These are phyloP conservation scores for Plasmodium reichenowi DNA, from an alignment of 169 alveolate species.

Conservation along the genomic window DNA sequence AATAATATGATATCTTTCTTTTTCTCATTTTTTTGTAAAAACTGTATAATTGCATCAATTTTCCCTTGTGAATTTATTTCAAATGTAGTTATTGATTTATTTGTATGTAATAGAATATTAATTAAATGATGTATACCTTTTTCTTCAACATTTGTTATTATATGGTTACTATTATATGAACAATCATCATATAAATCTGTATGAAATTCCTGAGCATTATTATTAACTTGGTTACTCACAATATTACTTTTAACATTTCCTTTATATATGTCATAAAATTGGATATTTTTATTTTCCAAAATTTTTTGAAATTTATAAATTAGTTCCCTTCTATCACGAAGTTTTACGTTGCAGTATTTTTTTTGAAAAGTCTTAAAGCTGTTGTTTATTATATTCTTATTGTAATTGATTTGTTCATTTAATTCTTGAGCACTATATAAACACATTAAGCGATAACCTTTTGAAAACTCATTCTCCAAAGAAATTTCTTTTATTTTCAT, in stretches of 20 bases:
- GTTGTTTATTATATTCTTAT: constrained; percentile 9
- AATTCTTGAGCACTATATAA: constrained; percentile 30
- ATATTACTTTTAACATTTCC: too few species aligned
- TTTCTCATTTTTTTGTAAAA: constrained; percentile 8
- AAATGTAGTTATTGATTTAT: constrained; percentile 30
- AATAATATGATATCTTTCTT: neutral
- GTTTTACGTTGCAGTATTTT: neutral
- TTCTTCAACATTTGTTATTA: neutral
- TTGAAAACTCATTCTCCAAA: constrained; percentile 16
- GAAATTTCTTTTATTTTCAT: too few species aligned
- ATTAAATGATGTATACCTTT: neutral
- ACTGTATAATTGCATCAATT: constrained; percentile 16
- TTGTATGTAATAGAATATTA: constrained; percentile 4
- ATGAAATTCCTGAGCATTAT: too few species aligned
- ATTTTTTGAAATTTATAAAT: constrained; percentile 1
- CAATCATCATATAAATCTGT: too few species aligned
- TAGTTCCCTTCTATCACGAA: constrained; percentile 24
- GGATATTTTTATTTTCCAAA: neutral
- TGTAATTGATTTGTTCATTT: constrained; percentile 10
- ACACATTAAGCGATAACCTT: constrained; percentile 10
- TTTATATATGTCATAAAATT: too few species aligned
- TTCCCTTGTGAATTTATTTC: constrained; percentile 8
- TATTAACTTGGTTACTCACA: too few species aligned
- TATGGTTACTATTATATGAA: too few species aligned
- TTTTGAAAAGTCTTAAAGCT: constrained; percentile 14